Evolutionary conservation across 495 filamentous ascomycete genomes (phyloP), one percentile per base, ranked within the genome.

Genomic region (Geoglossum glabrum): DNA sequence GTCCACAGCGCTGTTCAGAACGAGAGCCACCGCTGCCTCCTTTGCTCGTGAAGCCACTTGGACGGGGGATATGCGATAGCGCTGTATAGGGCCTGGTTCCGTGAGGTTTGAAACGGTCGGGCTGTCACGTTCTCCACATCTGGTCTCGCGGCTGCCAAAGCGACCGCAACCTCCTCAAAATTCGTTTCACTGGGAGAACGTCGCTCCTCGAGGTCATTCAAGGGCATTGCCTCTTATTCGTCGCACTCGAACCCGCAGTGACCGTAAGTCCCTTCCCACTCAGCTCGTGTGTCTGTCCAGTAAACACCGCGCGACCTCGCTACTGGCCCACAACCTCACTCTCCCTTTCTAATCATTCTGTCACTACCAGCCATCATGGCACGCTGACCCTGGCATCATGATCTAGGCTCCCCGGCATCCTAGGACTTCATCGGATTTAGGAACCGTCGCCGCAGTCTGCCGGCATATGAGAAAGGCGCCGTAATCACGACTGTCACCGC

Each of bases 81-180:
- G 23, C 10, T 21, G n/a, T 45, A 21, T 4, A 21, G 23, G 3
- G 13, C 23, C 2, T 4, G 10, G 3, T 45, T 21, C 5, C 13
- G 40, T 45, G n/a, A 1, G 5, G 23, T 45, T 21, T 10, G n/a
- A 45, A 45, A 45, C 40, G 40, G 40, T 13, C 40, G n/a, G 40
- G 19, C 23, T 10, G 50, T 59, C 59, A 33, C 49, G 49, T 52
- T 52, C 49, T 52, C 49, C 25, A 9, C n/a, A 21, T 27, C 30
- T 27, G n/a, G 23, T 27, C 49, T 52, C 49, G 30, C 49, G 49
- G 49, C 49, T 4, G 7, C 25, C 7, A 52, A 30, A 52, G 49
- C 49, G 49, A 52, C 49, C 28, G 28, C 49, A 52, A 28, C 49
- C 49, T 52, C 49, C 23, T 52, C 49, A 52, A 52, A 52, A 52